Evolutionary conservation across 169 alveolate species (phyloP).

Genomic region (Plasmodium fragile): DNA sequence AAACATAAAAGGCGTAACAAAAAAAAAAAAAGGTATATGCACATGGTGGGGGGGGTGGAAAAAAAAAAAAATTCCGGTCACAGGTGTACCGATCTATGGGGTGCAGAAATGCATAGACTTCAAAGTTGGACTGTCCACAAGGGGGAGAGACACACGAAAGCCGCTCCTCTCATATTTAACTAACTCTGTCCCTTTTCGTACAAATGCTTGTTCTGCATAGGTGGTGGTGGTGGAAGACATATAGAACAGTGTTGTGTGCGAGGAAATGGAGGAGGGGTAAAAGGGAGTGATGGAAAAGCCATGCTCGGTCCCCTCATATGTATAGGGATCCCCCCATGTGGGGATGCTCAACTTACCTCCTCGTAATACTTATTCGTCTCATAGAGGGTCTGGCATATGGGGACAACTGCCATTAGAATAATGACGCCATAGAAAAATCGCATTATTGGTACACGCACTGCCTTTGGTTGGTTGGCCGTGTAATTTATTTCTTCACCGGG

Average conservation of each 20-base stretch:
- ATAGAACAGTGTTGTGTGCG: neutral
- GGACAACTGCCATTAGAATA: constrained; percentile 60
- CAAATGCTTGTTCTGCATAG: constrained; percentile 49
- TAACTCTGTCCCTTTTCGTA: constrained; percentile 28
- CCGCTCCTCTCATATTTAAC: neutral
- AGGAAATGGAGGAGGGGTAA: neutral
- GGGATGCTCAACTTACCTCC: constrained; percentile 26
- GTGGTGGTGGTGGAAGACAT: neutral
- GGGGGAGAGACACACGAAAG: neutral
- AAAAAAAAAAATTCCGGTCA: neutral
- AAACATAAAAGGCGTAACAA: neutral
- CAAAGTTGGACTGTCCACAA: neutral
- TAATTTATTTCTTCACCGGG: neutral
- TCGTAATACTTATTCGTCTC: constrained; percentile 69
- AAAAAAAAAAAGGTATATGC: neutral
- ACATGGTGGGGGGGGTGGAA: neutral
- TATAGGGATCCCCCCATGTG: neutral
- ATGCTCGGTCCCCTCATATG: neutral
- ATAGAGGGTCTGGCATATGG: constrained; percentile 69
- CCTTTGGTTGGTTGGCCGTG: constrained; percentile 35
- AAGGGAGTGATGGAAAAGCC: neutral
- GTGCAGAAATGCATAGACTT: neutral
- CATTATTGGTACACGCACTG: constrained; percentile 66
- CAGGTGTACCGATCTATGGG: neutral
- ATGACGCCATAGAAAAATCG: constrained; percentile 40